phyloP scores from a whole-genome alignment of 768 basidiomycete genomes.

The Termitomyces sp. region DNA sequence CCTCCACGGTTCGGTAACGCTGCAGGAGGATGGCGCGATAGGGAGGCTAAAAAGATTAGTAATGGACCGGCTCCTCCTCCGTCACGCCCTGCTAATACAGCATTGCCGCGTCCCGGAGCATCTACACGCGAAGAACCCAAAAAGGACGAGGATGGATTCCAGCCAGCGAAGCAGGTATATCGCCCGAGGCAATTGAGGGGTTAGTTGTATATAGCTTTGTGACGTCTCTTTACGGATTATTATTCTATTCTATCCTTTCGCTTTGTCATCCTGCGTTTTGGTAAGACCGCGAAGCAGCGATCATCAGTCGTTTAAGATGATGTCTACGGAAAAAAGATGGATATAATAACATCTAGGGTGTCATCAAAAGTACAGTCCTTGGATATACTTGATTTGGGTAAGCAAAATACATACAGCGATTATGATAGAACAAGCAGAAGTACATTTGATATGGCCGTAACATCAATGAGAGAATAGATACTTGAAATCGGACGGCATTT shows the following conservation, averaged over 20 bases:
- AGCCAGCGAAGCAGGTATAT: constrained; percentile 39
- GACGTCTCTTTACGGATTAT: constrained; percentile 1
- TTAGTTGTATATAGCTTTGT: constrained; percentile 3
- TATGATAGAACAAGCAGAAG: not conserved
- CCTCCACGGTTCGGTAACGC: constrained; percentile 32
- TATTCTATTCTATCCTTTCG: not conserved
- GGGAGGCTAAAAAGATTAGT: constrained; percentile 15
- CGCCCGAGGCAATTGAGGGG: constrained; percentile 23
- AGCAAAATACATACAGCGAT: not conserved
- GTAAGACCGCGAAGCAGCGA: not conserved
- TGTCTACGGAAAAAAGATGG: not conserved
- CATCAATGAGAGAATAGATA: not conserved
- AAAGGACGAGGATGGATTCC: constrained; percentile 70
- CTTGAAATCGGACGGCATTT: not conserved
- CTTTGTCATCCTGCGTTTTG: not conserved
- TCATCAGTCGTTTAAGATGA: not conserved
- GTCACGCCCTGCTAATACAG: constrained; percentile 15
- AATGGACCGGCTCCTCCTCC: constrained; percentile 12
- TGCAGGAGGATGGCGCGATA: constrained; percentile 22
- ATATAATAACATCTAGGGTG: not conserved
- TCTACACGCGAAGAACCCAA: constrained; percentile 38
- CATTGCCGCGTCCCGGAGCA: constrained; percentile 29
- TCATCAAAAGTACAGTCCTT: not conserved
- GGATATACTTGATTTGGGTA: not conserved
- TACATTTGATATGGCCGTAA: not conserved